phyloP scores from a whole-genome alignment of 345 rosid genomes.

The Cardamine chenopodiifolia region DNA sequence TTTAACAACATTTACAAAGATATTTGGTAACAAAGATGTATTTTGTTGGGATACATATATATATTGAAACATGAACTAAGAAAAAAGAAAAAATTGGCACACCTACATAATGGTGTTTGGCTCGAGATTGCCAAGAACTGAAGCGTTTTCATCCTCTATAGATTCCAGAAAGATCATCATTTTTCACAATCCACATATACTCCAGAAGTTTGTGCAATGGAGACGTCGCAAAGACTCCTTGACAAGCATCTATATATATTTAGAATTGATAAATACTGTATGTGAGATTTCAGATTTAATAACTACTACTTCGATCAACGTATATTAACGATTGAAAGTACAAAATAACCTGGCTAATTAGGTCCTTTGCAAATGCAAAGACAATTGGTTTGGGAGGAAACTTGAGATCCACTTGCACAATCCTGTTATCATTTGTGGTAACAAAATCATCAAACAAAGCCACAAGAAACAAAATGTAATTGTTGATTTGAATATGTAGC shows the following conservation, averaged over 20 bases:
- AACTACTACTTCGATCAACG: not conserved
- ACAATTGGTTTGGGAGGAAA: no score
- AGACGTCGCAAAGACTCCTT: conserved; percentile 83
- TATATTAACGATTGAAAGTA: not conserved
- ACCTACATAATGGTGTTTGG: conserved; percentile 11
- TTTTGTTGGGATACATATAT: not conserved
- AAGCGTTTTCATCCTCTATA: conserved; percentile 51
- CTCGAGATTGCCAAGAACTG: conserved; percentile 30
- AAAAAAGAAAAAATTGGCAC: not conserved
- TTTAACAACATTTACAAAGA: conserved; percentile 12
- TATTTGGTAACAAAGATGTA: not conserved
- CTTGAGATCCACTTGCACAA: no score
- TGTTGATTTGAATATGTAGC: no score
- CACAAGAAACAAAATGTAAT: no score
- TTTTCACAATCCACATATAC: conserved; percentile 95
- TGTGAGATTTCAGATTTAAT: conserved; percentile 2
- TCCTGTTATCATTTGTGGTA: no score
- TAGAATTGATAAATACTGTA: not conserved
- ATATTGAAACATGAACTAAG: conserved; percentile 8
- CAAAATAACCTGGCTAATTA: no score
- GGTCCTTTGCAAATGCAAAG: no score
- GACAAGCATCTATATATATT: conserved; percentile 78
- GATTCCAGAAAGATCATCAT: conserved; percentile 89
- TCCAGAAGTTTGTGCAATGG: conserved; percentile 87
- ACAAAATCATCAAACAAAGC: no score